phyloP scores from a whole-genome alignment of 2,329 filamentous ascomycete species.

The Xylariaceae sp. region DNA sequence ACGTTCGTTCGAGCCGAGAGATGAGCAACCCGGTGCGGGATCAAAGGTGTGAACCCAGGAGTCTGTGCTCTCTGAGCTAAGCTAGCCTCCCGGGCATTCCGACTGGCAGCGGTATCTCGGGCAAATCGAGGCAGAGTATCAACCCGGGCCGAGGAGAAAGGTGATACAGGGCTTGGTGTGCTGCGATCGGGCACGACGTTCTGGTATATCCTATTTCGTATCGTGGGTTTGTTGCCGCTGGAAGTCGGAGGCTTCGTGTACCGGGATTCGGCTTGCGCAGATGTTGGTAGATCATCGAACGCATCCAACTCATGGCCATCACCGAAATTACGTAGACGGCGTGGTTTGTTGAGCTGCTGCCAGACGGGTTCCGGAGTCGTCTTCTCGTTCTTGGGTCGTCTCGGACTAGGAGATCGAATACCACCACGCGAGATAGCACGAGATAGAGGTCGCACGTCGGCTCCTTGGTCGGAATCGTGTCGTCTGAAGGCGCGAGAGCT shows the following conservation, averaged over 20 bases:
- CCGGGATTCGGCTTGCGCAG: constrained; percentile 70
- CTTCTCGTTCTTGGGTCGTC: constrained; percentile 40
- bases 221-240: constrained; percentile 58
- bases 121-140: constrained; percentile 57
- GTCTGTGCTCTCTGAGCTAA: constrained; percentile 55
- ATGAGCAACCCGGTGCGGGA: constrained; percentile 50
- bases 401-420: constrained; percentile 57
- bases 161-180: constrained; percentile 48
- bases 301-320: constrained; percentile 87
- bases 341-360: constrained; percentile 69
- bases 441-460: constrained; percentile 53
- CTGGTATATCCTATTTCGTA: constrained; percentile 53
- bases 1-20: constrained; percentile 45
- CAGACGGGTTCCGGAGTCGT: constrained; percentile 43
- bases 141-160: constrained; percentile 52
- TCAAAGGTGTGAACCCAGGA: constrained; percentile 47
- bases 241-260: constrained; percentile 75
- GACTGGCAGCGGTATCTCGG: constrained; percentile 59
- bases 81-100: constrained; percentile 58
- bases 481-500: constrained; percentile 66
- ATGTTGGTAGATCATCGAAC: constrained; percentile 93
- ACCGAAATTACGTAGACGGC: constrained; percentile 69
- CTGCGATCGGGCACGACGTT: constrained; percentile 49
- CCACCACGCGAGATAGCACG: constrained; percentile 53
- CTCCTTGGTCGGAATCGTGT: constrained; percentile 70